Percentiles rank a stretch among this genome's conserved stretches.
These are phyloP conservation scores for Trichocladium antarcticum DNA, from an alignment of 495 filamentous ascomycete species.

Conservation along the genomic window DNA sequence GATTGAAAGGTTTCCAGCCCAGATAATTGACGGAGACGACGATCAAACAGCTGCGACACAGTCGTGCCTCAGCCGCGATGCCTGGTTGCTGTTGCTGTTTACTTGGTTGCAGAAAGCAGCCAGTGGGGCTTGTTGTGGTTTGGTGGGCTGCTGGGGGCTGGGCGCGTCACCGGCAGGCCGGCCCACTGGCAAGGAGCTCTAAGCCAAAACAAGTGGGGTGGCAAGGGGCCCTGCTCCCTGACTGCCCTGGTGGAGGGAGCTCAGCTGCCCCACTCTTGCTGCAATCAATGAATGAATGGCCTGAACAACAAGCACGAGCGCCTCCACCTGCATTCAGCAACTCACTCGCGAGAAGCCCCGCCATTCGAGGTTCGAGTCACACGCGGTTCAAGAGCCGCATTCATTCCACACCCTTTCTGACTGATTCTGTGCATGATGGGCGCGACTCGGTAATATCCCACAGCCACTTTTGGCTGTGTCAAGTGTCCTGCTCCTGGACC, in stretches of 20 bases:
- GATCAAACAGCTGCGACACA: not conserved
- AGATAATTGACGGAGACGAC: not conserved
- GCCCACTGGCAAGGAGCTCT: too few species aligned
- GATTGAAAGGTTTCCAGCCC: not conserved
- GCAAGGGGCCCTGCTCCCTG: not conserved
- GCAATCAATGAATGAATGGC: too few species aligned
- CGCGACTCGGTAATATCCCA: constrained; percentile 21
- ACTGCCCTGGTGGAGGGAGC: too few species aligned
- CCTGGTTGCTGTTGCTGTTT: constrained; percentile 1
- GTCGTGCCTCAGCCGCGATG: not conserved
- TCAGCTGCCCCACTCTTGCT: not conserved
- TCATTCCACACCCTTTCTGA: not conserved
- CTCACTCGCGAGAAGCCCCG: not conserved
- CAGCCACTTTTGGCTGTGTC: constrained; percentile 24
- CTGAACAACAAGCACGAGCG: too few species aligned
- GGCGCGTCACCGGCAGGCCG: not conserved
- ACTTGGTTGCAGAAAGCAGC: constrained; percentile 7
- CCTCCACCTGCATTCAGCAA: not conserved
- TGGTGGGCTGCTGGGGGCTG: not conserved
- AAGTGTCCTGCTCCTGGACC: not conserved
- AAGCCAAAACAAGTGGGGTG: not conserved
- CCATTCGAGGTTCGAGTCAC: constrained; percentile 2
- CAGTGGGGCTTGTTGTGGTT: constrained; percentile 7
- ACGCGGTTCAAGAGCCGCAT: not conserved
- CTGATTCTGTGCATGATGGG: constrained; percentile 13